A percentile compares a stretch with the other conserved stretches of the same genome.
These are phyloP conservation scores for Mimosa pudica DNA, from an alignment of 306 rosid genomes.

Conservation along the genomic window DNA sequence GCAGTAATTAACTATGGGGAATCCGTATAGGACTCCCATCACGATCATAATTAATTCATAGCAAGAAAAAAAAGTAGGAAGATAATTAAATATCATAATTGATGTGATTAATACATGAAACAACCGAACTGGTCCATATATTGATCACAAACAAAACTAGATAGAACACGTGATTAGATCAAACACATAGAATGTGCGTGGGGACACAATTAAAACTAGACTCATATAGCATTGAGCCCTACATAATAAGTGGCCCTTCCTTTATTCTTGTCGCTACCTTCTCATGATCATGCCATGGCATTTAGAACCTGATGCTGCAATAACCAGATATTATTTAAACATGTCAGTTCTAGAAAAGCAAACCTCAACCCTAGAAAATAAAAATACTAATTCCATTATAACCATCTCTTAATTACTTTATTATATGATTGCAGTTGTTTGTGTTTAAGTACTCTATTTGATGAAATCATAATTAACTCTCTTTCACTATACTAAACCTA, in stretches of 20 bases:
- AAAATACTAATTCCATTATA: not conserved
- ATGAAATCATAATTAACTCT: no score
- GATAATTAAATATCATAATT: not conserved
- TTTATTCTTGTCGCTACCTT: not conserved
- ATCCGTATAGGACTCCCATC: not conserved
- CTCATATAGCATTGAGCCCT: not conserved
- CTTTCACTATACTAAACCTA: no score
- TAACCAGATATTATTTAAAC: not conserved
- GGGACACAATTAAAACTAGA: not conserved
- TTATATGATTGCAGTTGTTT: no score
- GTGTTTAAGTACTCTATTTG: no score
- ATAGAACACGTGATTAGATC: not conserved
- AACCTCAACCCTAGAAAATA: not conserved
- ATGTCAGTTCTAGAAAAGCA: not conserved
- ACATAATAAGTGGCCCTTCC: not conserved
- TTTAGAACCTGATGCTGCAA: not conserved
- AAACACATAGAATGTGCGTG: not conserved
- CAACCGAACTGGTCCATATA: not conserved
- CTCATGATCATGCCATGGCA: not conserved
- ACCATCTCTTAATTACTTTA: not conserved
- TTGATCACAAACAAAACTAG: not conserved
- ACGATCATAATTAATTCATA: no score
- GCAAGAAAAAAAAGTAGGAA: not conserved
- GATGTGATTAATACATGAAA: not conserved
- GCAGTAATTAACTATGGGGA: not conserved